A percentile compares a stretch with the other conserved stretches of the same genome.
These are phyloP conservation scores for Ganoderma lucidum DNA, from an alignment of 1,284 basidiomycete genomes.

Conservation along the genomic window DNA sequence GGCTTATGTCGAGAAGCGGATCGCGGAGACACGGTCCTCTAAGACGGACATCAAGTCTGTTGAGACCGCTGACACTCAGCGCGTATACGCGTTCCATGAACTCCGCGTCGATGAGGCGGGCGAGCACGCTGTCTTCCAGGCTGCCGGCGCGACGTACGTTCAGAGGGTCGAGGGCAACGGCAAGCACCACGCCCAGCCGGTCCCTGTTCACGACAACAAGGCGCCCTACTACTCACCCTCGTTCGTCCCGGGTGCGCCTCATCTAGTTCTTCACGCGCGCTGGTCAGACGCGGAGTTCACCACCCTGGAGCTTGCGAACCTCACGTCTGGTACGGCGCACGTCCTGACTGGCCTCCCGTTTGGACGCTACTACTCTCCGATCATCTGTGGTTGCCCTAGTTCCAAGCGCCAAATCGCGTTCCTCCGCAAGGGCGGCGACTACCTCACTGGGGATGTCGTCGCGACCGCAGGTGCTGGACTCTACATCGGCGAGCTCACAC, in stretches of 20 bases:
- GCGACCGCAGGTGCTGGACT: constrained; percentile 70
- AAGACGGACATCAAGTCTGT: constrained; percentile 56
- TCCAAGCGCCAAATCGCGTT: constrained; percentile 63
- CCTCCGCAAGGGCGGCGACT: constrained; percentile 64
- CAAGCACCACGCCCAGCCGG: constrained; percentile 39
- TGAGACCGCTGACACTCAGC: constrained; percentile 62
- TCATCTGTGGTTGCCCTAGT: constrained; percentile 56
- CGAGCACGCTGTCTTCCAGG: constrained; percentile 60
- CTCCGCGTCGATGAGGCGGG: constrained; percentile 63
- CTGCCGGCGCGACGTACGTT: constrained; percentile 59
- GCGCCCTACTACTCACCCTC: constrained; percentile 73
- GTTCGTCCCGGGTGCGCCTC: constrained; percentile 56
- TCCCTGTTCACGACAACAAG: constrained; percentile 56
- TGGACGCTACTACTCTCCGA: constrained; percentile 69
- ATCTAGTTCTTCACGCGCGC: constrained; percentile 66
- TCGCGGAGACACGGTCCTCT: constrained; percentile 65
- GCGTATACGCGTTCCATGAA: constrained; percentile 67
- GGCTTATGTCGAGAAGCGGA: constrained; percentile 65
- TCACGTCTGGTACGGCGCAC: constrained; percentile 52
- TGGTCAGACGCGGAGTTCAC: constrained; percentile 74
- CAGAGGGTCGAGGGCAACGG: constrained; percentile 48
- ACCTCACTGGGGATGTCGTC: constrained; percentile 67
- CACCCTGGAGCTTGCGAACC: constrained; percentile 68
- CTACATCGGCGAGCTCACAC: constrained; percentile 64
- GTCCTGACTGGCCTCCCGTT: constrained; percentile 63